Conservation (phyloP, 129 eudicot species). For the Chrysanthemum makinoi region DNA sequence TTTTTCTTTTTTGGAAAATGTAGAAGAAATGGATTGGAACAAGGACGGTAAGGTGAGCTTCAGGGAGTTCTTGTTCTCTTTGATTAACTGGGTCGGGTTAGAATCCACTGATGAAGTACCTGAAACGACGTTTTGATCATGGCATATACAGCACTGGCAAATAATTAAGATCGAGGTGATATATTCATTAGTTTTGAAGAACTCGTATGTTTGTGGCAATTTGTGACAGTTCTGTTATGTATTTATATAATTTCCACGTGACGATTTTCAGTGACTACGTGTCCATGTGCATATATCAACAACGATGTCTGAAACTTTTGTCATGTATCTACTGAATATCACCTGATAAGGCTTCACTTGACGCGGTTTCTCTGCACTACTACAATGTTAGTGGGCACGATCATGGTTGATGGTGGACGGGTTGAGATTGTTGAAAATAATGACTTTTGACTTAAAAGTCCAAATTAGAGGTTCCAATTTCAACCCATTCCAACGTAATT, state of each 20-base stretch:
- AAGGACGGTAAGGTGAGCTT: slow-evolving; percentile 62
- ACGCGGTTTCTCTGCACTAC: not conserved
- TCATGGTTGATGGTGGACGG: too few relatives aligned
- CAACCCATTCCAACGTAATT: too few relatives aligned
- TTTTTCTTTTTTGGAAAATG: slow-evolving; percentile 8
- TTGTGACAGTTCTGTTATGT: slow-evolving; percentile 6
- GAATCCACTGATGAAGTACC: slow-evolving; percentile 34
- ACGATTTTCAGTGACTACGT: slow-evolving; percentile 2
- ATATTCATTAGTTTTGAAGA: not conserved
- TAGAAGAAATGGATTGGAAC: slow-evolving; percentile 73
- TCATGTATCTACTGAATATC: not conserved
- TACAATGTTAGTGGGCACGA: too few relatives aligned
- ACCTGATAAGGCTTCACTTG: not conserved
- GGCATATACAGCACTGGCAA: not conserved
- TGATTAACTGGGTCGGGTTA: slow-evolving; percentile 36
- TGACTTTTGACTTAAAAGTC: too few relatives aligned
- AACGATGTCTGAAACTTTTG: not conserved
- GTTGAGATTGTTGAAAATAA: too few relatives aligned
- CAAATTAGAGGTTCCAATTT: too few relatives aligned
- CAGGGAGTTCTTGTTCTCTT: slow-evolving; percentile 49
- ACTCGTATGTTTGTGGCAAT: not conserved
- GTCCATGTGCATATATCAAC: not conserved
- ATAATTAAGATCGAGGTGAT: slow-evolving; percentile 10
- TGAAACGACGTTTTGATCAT: slow-evolving; percentile 16
- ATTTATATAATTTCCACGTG: not conserved